phyloP scores from a whole-genome alignment of 2,329 filamentous ascomycete genomes.

The Diatrype stigma region DNA sequence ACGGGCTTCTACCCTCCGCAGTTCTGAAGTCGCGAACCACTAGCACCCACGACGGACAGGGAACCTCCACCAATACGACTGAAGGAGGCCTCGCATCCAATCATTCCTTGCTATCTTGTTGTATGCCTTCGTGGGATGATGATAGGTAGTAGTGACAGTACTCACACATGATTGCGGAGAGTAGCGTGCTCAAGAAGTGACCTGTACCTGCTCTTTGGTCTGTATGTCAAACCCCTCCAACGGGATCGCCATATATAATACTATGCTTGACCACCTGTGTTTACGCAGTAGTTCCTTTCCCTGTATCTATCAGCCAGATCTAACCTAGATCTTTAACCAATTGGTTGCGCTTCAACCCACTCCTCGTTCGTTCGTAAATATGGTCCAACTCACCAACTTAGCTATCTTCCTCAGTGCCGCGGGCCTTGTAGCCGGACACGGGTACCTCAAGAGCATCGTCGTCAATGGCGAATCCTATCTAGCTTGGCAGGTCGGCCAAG shows the following conservation, averaged over 20 bases:
- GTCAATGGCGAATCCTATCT: slow-evolving; percentile 13
- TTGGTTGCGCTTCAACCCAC: not conserved
- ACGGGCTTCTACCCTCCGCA: not conserved
- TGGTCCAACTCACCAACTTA: not conserved
- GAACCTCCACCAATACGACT: not conserved
- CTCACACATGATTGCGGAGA: not conserved
- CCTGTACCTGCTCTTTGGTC: too few relatives aligned
- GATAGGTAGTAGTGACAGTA: not conserved
- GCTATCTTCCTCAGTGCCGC: slow-evolving; percentile 10
- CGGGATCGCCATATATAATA: not conserved
- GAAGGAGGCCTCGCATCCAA: not conserved
- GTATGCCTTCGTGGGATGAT: not conserved
- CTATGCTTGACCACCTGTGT: not conserved
- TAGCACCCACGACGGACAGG: not conserved
- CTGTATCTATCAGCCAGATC: not conserved
- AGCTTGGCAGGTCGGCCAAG: not conserved
- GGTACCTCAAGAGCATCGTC: slow-evolving; percentile 23
- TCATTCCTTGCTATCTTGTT: not conserved
- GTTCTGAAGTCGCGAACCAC: not conserved
- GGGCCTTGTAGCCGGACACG: slow-evolving; percentile 19
- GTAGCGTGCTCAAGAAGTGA: too few relatives aligned
- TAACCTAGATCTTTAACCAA: not conserved
- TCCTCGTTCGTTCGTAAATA: not conserved
- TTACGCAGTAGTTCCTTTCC: not conserved
- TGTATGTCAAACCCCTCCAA: too few relatives aligned